Evolutionary conservation across 305 asterid species (phyloP).

Genomic region (Striga hermonthica): DNA sequence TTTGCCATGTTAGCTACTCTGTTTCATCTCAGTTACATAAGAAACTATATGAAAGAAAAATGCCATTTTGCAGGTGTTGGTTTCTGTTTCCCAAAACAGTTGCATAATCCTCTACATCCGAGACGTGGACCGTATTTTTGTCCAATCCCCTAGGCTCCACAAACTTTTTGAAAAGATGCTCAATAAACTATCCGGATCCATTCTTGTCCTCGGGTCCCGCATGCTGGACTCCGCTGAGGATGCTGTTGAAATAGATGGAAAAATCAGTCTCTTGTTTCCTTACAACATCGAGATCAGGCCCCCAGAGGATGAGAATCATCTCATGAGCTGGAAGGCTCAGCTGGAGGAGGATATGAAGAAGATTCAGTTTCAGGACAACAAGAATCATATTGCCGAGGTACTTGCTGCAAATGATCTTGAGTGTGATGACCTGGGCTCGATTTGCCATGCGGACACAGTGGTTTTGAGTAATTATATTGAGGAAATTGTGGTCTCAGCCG

Average conservation of each 20-base stretch:
- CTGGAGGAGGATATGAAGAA: conserved; percentile 73
- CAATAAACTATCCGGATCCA: conserved; percentile 73
- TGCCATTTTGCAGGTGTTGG: conserved; percentile 59
- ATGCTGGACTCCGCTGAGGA: conserved; percentile 57
- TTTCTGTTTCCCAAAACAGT: conserved; percentile 52
- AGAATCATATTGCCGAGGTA: conserved; percentile 82
- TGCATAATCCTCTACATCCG: conserved; percentile 68
- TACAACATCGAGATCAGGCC: conserved; percentile 75
- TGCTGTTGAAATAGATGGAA: conserved; percentile 49
- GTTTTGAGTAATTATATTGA: conserved; percentile 68
- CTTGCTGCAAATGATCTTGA: conserved; percentile 86
- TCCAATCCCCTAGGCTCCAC: conserved; percentile 54
- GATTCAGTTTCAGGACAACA: conserved; percentile 75
- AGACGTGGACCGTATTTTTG: conserved; percentile 66
- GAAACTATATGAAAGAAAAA: background rate
- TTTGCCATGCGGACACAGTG: conserved; percentile 68
- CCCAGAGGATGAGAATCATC: conserved; percentile 77
- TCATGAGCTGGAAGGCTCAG: conserved; percentile 80
- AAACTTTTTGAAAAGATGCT: conserved; percentile 65
- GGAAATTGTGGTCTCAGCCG: conserved; percentile 80
- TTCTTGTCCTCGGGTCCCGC: conserved; percentile 80
- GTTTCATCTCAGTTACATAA: too few species aligned
- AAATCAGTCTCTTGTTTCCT: conserved; percentile 58
- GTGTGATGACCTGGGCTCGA: conserved; percentile 79
- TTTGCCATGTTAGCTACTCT: conserved; percentile 14